Conservation (phyloP, 1,284 basidiomycete species). For the Kwoniella shivajii region DNA sequence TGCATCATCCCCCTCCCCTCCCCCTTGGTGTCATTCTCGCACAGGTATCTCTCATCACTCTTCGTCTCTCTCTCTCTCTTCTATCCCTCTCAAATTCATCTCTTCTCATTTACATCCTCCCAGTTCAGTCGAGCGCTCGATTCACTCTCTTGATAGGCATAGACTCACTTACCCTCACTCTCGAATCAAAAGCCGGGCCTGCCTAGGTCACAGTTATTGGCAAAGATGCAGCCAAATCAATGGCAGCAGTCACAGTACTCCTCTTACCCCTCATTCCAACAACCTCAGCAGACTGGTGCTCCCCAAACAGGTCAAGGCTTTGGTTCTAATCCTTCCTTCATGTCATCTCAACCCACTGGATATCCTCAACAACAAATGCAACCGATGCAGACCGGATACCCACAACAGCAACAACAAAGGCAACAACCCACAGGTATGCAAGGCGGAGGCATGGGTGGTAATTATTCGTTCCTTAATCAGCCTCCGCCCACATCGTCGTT, state of each 20-base stretch:
- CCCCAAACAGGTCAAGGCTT: slow-evolving; percentile 32
- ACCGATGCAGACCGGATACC: slow-evolving; percentile 60
- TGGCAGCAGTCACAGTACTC: slow-evolving; percentile 30
- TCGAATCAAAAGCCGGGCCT: background rate
- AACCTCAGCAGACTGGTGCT: slow-evolving; percentile 39
- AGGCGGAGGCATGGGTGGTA: slow-evolving; percentile 14
- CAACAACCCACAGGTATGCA: slow-evolving; percentile 23
- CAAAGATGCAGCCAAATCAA: slow-evolving; percentile 35
- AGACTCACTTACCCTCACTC: too few species aligned
- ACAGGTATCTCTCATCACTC: background rate
- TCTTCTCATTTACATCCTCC: background rate
- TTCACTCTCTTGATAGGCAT: too few species aligned
- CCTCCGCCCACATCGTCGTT: slow-evolving; percentile 33
- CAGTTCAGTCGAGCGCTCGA: too few species aligned
- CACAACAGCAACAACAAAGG: slow-evolving; percentile 27
- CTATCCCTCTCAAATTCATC: background rate
- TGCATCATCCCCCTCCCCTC: background rate
- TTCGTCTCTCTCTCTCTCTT: background rate
- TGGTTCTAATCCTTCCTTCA: slow-evolving; percentile 20
- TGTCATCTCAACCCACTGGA: slow-evolving; percentile 43
- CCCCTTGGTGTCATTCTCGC: background rate
- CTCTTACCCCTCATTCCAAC: slow-evolving; percentile 32
- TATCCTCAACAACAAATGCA: slow-evolving; percentile 45
- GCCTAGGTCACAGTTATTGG: background rate
- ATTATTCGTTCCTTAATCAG: slow-evolving; percentile 51